Evolutionary conservation across 768 basidiomycete species (phyloP).

Genomic region (Steccherinum ochraceum): DNA sequence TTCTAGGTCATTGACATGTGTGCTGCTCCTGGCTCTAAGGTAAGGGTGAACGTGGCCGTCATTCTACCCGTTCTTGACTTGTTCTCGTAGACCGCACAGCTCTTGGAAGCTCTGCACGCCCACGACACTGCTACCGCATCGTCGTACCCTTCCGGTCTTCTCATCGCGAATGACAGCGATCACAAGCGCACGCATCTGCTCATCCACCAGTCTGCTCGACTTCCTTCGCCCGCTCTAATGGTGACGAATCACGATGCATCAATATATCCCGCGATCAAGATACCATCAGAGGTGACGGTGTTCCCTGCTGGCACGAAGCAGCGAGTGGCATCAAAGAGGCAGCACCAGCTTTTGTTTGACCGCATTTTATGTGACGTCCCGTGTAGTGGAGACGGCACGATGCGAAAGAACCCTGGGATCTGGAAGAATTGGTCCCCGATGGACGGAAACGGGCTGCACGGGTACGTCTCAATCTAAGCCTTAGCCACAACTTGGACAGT

Average conservation of each 20-base stretch:
- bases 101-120: constrained; percentile 91
- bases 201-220: constrained; percentile 93
- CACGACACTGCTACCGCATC: constrained; percentile 58
- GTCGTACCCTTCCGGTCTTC: constrained; percentile 73
- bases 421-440: constrained; percentile 89
- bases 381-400: constrained; percentile 94
- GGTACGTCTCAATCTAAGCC: constrained; percentile 39
- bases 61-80: no score
- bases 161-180: constrained; percentile 95
- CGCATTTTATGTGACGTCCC: constrained; percentile 96
- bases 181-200: constrained; percentile 92
- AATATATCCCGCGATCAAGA: constrained; percentile 64
- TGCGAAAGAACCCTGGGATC: constrained; percentile 91
- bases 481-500: background rate
- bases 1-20: constrained; percentile 90
- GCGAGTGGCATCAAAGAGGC: constrained; percentile 27
- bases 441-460: constrained; percentile 88
- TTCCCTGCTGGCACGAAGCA: constrained; percentile 28
- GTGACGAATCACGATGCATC: constrained; percentile 97
- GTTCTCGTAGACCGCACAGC: constrained; percentile 72
- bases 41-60: constrained; percentile 22
- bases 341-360: constrained; percentile 71
- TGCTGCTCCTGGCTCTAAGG: constrained; percentile 97
- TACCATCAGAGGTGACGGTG: constrained; percentile 26
- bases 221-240: constrained; percentile 87